These are phyloP conservation scores for Debaryomycetaceae sp. DNA, from an alignment of 1,139 yeast species.

Conservation along the genomic window DNA sequence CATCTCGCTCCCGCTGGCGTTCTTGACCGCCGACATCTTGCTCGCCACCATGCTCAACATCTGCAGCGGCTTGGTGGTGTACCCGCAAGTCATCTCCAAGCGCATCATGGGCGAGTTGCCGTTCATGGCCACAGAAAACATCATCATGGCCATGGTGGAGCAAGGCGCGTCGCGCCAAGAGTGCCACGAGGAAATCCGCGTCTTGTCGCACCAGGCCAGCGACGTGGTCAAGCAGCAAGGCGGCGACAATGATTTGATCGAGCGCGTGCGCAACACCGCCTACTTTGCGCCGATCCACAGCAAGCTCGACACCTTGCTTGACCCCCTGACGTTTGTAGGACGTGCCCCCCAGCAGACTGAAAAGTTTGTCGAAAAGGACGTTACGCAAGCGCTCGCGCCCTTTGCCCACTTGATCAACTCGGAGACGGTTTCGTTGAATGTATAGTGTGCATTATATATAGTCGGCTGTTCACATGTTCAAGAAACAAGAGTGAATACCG, in stretches of 20 bases:
- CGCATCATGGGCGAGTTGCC: conserved; percentile 92
- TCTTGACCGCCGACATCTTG: conserved; percentile 89
- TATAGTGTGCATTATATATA: too few relatives aligned
- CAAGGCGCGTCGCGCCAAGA: conserved; percentile 97
- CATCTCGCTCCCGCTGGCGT: conserved; percentile 93
- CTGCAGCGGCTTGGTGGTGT: conserved; percentile 90
- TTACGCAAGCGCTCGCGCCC: conserved; percentile 70
- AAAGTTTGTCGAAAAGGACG: conserved; percentile 79
- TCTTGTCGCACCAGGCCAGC: conserved; percentile 92
- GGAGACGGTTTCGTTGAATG: conserved; percentile 48
- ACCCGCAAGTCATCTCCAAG: conserved; percentile 97
- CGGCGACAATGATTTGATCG: conserved; percentile 94
- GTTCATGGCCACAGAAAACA: conserved; percentile 98
- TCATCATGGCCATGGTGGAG: conserved; percentile 99
- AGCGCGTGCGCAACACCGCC: conserved; percentile 66
- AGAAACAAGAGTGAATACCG: too few relatives aligned
- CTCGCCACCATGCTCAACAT: conserved; percentile 84
- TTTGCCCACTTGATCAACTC: conserved; percentile 48
- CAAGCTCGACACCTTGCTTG: conserved; percentile 69
- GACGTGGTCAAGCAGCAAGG: conserved; percentile 97
- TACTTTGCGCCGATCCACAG: conserved; percentile 87
- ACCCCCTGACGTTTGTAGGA: conserved; percentile 93
- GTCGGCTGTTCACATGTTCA: too few relatives aligned
- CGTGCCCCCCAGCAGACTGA: conserved; percentile 98
- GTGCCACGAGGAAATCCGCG: conserved; percentile 96